Evolutionary conservation across 225 moss, liverwort and hornwort species (phyloP), one percentile per base, ranked within the genome.

Genomic region (Polytrichum commune): DNA sequence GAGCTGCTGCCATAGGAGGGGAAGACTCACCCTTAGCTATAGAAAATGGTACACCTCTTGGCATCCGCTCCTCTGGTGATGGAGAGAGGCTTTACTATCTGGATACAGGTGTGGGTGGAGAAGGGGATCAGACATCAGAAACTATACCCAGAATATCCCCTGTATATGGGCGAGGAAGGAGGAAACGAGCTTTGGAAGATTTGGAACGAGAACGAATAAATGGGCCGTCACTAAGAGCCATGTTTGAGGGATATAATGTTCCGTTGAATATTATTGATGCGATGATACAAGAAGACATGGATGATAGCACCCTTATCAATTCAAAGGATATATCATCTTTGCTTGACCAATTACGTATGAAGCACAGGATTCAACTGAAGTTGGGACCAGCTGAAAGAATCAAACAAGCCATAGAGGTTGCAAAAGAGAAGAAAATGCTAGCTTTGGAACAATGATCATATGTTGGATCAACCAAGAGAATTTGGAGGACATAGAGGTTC

Each of bases 211-310:
- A 87, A 18, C 80, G 79, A 10, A 80, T 81, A 69, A 86, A 86
- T 60, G 80, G 77, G 1, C 83, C 83, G 19, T 77, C 78, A 5
- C 76, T 86, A 62, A 83, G 83, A 83, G 86, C 86, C 18, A 71
- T 86, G 4, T 86, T 86, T 54, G 86, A 83, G 30, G 86, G 83
- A 0, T 86, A 77, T 61, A 83, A 71, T 58, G 71, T 86, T 53
- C 86, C 86, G 22, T 30, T 71, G 22, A 80, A 35, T 28, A 83
- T 86, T 19, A 83, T 86, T 24, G 83, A 86, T 58, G 86, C 83
- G 23, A 86, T 86, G 86, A 73, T 86, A 29, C 86, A 86, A n/a
- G 86, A 86, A 71, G 86, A 86, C 33, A 83, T 86, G 83, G 86
- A 86, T 64, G 86, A 86, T 75, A 71, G 76, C 65, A 86, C 86